Evolutionary conservation across 1,284 basidiomycete genomes (phyloP).

Genomic region (Wolfiporia cocos): DNA sequence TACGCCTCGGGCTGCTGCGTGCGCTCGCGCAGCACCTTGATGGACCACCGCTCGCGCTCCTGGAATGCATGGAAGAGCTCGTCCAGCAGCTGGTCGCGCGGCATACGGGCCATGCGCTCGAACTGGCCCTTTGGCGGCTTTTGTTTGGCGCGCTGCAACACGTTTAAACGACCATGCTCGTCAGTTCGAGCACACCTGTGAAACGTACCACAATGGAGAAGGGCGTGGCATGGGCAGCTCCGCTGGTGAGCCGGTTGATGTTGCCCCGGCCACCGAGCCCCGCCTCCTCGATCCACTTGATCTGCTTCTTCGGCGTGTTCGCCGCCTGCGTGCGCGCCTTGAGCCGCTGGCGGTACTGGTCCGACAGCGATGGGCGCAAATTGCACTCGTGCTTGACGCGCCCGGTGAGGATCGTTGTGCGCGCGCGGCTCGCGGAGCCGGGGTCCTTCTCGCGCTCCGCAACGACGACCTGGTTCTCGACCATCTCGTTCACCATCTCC

Average conservation of each 20-base stretch:
- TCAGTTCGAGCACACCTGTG: background rate
- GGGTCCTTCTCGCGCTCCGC: constrained; percentile 69
- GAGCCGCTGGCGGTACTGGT: constrained; percentile 59
- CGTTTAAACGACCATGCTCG: background rate
- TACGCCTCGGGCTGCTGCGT: constrained; percentile 91
- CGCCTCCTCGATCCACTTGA: constrained; percentile 51
- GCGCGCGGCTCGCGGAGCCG: constrained; percentile 44
- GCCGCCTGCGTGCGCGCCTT: constrained; percentile 53
- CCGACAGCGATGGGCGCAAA: constrained; percentile 57
- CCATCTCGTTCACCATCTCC: constrained; percentile 70
- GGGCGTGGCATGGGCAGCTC: constrained; percentile 25
- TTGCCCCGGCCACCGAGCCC: constrained; percentile 57
- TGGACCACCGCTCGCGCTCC: constrained; percentile 77
- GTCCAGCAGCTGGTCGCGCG: constrained; percentile 86
- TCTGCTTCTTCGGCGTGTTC: constrained; percentile 54
- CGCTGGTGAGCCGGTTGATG: constrained; percentile 53
- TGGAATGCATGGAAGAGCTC: constrained; percentile 79
- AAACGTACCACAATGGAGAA: constrained; percentile 61
- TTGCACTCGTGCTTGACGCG: constrained; percentile 72
- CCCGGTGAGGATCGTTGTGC: constrained; percentile 70
- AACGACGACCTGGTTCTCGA: constrained; percentile 74
- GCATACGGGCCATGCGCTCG: constrained; percentile 88
- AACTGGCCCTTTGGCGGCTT: constrained; percentile 65
- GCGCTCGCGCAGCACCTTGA: constrained; percentile 73
- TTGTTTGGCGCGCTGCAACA: constrained; percentile 49